Percentiles rank a stretch among this genome's conserved stretches.
These are phyloP conservation scores for Albugo laibachii DNA, from an alignment of 352 stramenopile species.

Conservation along the genomic window DNA sequence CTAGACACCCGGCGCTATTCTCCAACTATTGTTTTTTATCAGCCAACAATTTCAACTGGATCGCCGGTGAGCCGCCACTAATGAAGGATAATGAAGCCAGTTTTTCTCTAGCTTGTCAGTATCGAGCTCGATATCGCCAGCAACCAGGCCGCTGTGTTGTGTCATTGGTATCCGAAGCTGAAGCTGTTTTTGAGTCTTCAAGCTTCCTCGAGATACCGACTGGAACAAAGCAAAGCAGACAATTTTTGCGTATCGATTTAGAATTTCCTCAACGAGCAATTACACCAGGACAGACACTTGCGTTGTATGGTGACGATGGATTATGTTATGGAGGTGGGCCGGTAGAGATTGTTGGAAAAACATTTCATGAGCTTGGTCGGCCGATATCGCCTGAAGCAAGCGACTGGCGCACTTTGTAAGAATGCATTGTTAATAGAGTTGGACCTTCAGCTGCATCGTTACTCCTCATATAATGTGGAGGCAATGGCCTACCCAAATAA, in stretches of 20 bases:
- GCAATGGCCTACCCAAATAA: too few relatives aligned
- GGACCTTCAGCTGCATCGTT: too few relatives aligned
- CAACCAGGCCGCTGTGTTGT: conserved; percentile 36
- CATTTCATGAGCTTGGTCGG: conserved; percentile 34
- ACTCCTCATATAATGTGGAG: too few relatives aligned
- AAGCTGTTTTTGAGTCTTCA: conserved; percentile 12
- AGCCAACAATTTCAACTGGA: conserved; percentile 79
- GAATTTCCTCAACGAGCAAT: conserved; percentile 62
- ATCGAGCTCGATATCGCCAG: conserved; percentile 69
- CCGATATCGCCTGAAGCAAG: too few relatives aligned
- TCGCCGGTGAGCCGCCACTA: conserved; percentile 23
- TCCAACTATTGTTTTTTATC: conserved; percentile 67
- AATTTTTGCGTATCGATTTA: conserved; percentile 61
- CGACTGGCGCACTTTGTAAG: too few relatives aligned
- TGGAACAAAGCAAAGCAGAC: not conserved
- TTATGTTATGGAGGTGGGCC: conserved; percentile 62
- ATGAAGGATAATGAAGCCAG: conserved; percentile 14
- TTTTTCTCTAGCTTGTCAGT: conserved; percentile 37
- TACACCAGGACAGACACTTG: conserved; percentile 65
- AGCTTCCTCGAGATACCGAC: conserved; percentile 24
- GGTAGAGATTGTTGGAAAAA: conserved; percentile 33
- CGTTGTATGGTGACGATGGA: conserved; percentile 67
- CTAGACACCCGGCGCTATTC: conserved; percentile 82
- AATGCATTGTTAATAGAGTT: too few relatives aligned
- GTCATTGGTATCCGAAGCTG: conserved; percentile 22